A percentile compares a stretch with the other conserved stretches of the same genome.
Conservation (phyloP, 2,329 filamentous ascomycete genomes). For the Ophiostoma australiae region DNA sequence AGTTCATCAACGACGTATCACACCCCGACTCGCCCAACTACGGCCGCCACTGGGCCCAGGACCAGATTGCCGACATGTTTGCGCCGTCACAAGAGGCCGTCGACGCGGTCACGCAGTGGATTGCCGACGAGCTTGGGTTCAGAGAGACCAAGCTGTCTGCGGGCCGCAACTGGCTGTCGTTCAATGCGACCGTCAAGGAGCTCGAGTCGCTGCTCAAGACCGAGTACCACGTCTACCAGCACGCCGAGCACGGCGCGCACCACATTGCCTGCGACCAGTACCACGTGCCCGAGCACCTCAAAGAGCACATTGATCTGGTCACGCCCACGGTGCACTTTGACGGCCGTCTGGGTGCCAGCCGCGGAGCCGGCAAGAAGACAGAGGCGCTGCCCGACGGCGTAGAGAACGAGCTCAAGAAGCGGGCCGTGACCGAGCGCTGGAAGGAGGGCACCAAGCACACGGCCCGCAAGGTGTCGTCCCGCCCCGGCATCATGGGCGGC, state of each 20-base stretch:
- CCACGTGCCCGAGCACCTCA: conserved; percentile 36
- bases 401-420: conserved; percentile 30
- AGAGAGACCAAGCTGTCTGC: conserved; percentile 46
- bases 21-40: conserved; percentile 44
- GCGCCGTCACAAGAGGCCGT: conserved; percentile 43
- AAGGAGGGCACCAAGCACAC: background rate
- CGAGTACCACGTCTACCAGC: conserved; percentile 48
- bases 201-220: conserved; percentile 50
- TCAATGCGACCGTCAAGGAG: conserved; percentile 51
- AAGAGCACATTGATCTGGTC: conserved; percentile 40
- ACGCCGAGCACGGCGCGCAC: conserved; percentile 34
- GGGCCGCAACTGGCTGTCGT: conserved; percentile 50
- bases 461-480: conserved; percentile 15
- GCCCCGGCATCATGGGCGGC: conserved; percentile 32
- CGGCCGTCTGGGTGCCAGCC: conserved; percentile 31
- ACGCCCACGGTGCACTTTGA: conserved; percentile 41
- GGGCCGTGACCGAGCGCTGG: conserved; percentile 20
- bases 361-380: conserved; percentile 26
- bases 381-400: conserved; percentile 29
- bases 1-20: conserved; percentile 41
- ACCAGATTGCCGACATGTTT: conserved; percentile 43
- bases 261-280: conserved; percentile 43
- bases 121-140: conserved; percentile 42
- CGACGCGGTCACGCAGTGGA: conserved; percentile 49
- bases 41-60: conserved; percentile 44